Percentiles rank a stretch among this genome's conserved stretches.
phyloP scores from a whole-genome alignment of 2,329 filamentous ascomycete species.

The Didymella arachidicola region DNA sequence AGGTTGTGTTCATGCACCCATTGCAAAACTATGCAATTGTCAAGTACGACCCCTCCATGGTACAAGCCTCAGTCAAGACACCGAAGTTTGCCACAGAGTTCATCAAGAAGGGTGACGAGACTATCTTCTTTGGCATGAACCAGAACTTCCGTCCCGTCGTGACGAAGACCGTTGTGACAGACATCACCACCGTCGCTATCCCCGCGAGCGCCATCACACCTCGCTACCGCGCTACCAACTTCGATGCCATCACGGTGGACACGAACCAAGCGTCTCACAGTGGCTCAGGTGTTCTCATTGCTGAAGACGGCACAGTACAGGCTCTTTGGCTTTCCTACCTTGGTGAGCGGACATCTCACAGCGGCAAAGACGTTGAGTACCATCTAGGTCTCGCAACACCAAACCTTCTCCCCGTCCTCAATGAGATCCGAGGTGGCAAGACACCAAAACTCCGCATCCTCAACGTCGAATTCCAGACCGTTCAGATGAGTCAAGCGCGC shows the following conservation, averaged over 20 bases:
- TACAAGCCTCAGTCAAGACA: slow-evolving; percentile 91
- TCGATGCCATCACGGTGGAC: slow-evolving; percentile 96
- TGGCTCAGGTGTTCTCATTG: slow-evolving; percentile 89
- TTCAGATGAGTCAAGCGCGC: slow-evolving; percentile 95
- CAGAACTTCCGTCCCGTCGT: slow-evolving; percentile 93
- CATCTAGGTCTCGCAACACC: slow-evolving; percentile 91
- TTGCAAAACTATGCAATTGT: slow-evolving; percentile 96
- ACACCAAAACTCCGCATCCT: slow-evolving; percentile 86
- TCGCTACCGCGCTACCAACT: slow-evolving; percentile 91
- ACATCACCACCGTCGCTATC: slow-evolving; percentile 96
- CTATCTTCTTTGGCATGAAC: slow-evolving; percentile 98
- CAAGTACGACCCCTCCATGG: slow-evolving; percentile 90
- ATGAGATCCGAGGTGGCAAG: slow-evolving; percentile 80
- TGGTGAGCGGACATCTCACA: slow-evolving; percentile 81
- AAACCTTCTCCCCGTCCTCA: slow-evolving; percentile 85
- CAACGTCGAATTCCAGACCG: slow-evolving; percentile 91
- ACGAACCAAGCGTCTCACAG: slow-evolving; percentile 91
- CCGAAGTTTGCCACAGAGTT: slow-evolving; percentile 81
- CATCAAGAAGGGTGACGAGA: slow-evolving; percentile 91
- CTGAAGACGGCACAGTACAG: slow-evolving; percentile 89
- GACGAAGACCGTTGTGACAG: slow-evolving; percentile 91
- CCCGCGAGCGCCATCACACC: slow-evolving; percentile 92
- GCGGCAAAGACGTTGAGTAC: slow-evolving; percentile 92
- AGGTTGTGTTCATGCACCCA: slow-evolving; percentile 94
- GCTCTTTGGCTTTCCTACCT: slow-evolving; percentile 97